Base-by-base conservation (phyloP, 2,329 filamentous ascomycete genomes). In the Thelonectria discophora region DNA sequence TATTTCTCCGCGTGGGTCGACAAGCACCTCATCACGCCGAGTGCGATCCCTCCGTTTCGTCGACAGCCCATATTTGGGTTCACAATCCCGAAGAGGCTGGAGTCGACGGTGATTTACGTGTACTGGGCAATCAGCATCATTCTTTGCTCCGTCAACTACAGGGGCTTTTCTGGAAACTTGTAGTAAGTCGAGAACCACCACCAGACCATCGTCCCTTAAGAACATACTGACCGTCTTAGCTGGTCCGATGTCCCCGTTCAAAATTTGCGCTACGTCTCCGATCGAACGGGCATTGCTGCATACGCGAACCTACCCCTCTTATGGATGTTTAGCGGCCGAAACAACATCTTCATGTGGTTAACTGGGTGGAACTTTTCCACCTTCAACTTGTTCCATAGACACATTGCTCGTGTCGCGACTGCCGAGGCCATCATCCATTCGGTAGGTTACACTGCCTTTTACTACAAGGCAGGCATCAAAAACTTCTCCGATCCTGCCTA, bases 291-390 rank as follows among this genome's bases (percentile, higher is more conserved):
- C 8, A 18, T 30, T 17, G n/a, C 47, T 32, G 18, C 43, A 2
- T 48, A 40, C 13, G 43, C 27, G 7, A 56, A 56, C 20, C 76
- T 90, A 9, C 84, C 86, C 1, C 70, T 88, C 13, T 70, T 89
- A 1, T 89, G 86, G 83, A 73, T 89, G 1, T 90, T 90, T 65
- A 84, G 82, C 1, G 82, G 83, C 60, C 80, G 88, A 27, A 89
- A 89, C 65, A 88, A 90, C 63, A 74, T 85, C 0, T 77, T 90
- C 32, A 75, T 88, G 43, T 86, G 84, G 82, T 71, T 84, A 1
- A 90, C 88, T 0, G 87, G 87, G 1, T 90, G 88, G 86, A 84
- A 82, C 21, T 89, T 86, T 68, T 79, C 81, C 7, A 86, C 84
- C 0, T 89, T 86, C 67, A 89, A 85, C 67, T 78, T 84, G 30